Evolutionary conservation across 495 filamentous ascomycete genomes (phyloP), one percentile per base, ranked within the genome.

Genomic region (Penicillium silybi): DNA sequence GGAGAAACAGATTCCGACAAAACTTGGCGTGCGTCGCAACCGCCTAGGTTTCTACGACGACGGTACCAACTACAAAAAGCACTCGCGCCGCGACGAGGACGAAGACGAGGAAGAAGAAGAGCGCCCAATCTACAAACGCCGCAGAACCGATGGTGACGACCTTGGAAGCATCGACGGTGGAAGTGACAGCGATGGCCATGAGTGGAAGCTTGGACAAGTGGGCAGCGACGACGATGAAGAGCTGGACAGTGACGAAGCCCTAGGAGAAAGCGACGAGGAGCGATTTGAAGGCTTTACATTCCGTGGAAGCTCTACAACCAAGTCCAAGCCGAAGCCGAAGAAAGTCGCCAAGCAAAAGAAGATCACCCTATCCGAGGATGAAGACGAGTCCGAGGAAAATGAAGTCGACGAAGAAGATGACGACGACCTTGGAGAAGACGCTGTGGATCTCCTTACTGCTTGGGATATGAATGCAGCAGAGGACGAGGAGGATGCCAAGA

Each of bases 201-300:
- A 88, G 58, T 98, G 93, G 93, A 86, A 78, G 56, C 65, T 95
- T 34, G 89, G 89, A 42, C 78, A 88, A 51, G 84, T 85, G 16
- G 83, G 79, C 43, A 87, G 77, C 50, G 86, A 90, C 50, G 82
- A 93, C 46, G 89, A 92, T 53, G 86, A 81, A 25, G 90, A 95
- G 53, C 72, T 97, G 43, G 90, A 97, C 64, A 90, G 86, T 55
- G 92, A 97, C 52, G 92, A 96, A 63, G 92, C 92, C 27, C 87
- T 97, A 76, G 92, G 91, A 8, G 85, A 85, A 51, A 92, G 88
- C 56, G 90, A 95, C 59, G 84, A 92, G 66, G 90, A 95, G 60
- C 73, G 75, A 54, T 93, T 93, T 58, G 85, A 87, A 37, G 84
- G 81, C 7, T 92, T 81, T 67, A 74, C 80, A 3, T 95, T 95